These are phyloP conservation scores for Andrographis paniculata DNA, from an alignment of 305 asterid species.

Conservation along the genomic window DNA sequence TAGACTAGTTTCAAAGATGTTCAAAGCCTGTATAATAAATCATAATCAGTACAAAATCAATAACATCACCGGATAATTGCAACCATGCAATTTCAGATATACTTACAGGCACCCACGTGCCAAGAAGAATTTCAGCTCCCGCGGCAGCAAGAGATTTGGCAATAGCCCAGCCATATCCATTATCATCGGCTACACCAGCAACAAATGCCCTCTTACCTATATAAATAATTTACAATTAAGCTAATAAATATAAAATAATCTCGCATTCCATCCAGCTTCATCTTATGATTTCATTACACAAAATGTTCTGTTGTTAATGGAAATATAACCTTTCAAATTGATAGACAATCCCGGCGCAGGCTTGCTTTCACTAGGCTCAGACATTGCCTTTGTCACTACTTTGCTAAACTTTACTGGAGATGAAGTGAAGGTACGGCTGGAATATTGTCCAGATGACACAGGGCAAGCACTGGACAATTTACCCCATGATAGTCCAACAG, in stretches of 20 bases:
- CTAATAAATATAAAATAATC: too few relatives aligned
- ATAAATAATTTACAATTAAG: slow-evolving; percentile 10
- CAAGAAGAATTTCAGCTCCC: slow-evolving; percentile 82
- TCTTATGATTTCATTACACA: slow-evolving; percentile 3
- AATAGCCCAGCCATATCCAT: slow-evolving; percentile 95
- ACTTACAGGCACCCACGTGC: slow-evolving; percentile 93
- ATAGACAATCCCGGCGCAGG: slow-evolving; percentile 52
- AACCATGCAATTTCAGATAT: slow-evolving; percentile 12
- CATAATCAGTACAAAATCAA: slow-evolving; percentile 20
- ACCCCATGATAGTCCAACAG: slow-evolving; percentile 33
- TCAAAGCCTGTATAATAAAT: slow-evolving; percentile 47
- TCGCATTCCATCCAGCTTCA: too few relatives aligned
- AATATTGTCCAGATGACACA: slow-evolving; percentile 37
- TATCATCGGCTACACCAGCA: slow-evolving; percentile 90
- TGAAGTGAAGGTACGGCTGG: slow-evolving; percentile 37
- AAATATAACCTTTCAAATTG: slow-evolving; percentile 49
- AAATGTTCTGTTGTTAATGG: neutral
- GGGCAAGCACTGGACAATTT: slow-evolving; percentile 46
- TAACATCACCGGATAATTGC: slow-evolving; percentile 8
- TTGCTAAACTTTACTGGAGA: slow-evolving; percentile 32
- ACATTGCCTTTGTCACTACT: slow-evolving; percentile 47
- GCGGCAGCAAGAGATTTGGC: slow-evolving; percentile 89
- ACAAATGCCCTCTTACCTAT: slow-evolving; percentile 81
- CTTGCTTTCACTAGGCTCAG: slow-evolving; percentile 47
- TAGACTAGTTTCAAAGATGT: slow-evolving; percentile 81